Percentiles rank a stretch among this genome's conserved stretches.
These are phyloP conservation scores for Dissophora ornata DNA, from an alignment of 192 early-diverging fungal genomes.

Conservation along the genomic window DNA sequence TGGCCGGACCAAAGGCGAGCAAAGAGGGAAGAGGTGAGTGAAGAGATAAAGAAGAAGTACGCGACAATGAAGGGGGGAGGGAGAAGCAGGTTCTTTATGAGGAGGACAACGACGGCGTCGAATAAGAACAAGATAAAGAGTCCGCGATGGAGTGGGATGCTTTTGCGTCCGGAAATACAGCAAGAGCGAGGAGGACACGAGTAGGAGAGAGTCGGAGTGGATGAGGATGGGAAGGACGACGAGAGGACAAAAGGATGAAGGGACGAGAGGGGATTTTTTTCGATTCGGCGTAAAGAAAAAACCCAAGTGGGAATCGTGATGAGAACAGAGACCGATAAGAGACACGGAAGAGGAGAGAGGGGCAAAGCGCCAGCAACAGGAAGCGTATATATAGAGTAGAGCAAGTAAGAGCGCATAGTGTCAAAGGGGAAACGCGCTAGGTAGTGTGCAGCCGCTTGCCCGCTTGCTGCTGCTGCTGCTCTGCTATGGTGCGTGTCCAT, in stretches of 20 bases:
- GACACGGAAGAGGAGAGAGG: neutral
- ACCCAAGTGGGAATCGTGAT: constrained; percentile 10
- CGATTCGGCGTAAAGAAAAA: neutral
- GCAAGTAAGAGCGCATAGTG: no score
- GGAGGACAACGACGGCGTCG: neutral
- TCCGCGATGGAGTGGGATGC: neutral
- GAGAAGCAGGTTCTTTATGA: neutral
- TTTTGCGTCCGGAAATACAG: no score
- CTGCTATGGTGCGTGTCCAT: no score
- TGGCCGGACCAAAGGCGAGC: no score
- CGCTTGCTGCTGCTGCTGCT: no score
- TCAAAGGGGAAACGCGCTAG: no score
- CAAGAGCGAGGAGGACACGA: neutral
- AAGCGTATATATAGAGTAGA: no score
- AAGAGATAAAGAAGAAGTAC: neutral
- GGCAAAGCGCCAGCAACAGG: neutral
- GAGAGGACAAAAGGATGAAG: neutral
- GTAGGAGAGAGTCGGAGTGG: neutral
- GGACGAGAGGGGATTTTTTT: neutral
- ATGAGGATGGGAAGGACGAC: constrained; percentile 2
- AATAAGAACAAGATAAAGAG: neutral
- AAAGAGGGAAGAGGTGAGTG: neutral
- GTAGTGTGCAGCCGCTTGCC: no score
- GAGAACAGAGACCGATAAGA: neutral
- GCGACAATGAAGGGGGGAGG: neutral